Percentiles rank a stretch among this genome's conserved stretches.
Conservation (phyloP, 1,284 basidiomycete genomes). For the Cryptococcus sp. region DNA sequence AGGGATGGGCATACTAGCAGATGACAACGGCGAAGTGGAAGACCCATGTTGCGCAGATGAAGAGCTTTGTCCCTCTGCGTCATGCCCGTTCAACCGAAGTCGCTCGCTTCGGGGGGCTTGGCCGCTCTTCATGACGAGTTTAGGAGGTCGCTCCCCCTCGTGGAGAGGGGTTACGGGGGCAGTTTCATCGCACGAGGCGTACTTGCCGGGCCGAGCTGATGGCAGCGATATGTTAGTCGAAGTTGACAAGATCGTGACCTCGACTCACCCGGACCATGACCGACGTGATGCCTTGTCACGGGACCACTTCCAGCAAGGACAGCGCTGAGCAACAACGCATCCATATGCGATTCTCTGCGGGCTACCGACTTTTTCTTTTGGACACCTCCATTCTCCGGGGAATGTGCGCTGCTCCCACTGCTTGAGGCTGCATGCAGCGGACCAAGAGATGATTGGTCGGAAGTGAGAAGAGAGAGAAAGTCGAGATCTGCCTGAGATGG, state of each 20-base stretch:
- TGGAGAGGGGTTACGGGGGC: constrained; percentile 36
- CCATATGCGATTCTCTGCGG: constrained; percentile 34
- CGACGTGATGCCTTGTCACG: constrained; percentile 52
- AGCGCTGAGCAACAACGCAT: constrained; percentile 50
- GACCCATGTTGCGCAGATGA: not conserved
- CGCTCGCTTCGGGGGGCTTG: constrained; percentile 51
- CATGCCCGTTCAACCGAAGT: constrained; percentile 25
- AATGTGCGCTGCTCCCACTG: not conserved
- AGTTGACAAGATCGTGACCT: not conserved
- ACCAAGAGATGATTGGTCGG: constrained; percentile 31
- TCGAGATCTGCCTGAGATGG: constrained; percentile 44
- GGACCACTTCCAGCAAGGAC: constrained; percentile 50
- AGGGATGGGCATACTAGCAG: constrained; percentile 4
- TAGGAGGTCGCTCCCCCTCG: constrained; percentile 3
- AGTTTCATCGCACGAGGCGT: constrained; percentile 49
- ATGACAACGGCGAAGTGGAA: constrained; percentile 1
- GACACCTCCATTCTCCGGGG: not conserved
- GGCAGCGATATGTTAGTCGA: not conserved
- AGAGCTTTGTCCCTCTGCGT: constrained; percentile 9
- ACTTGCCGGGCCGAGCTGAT: constrained; percentile 42
- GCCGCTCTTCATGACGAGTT: constrained; percentile 35
- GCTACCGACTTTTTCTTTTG: constrained; percentile 21
- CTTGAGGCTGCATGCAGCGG: constrained; percentile 18
- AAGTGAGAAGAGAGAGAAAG: constrained; percentile 45
- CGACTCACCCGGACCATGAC: constrained; percentile 44